These are phyloP conservation scores for Penicillium manginii DNA, from an alignment of 495 filamentous ascomycete genomes.

Conservation along the genomic window DNA sequence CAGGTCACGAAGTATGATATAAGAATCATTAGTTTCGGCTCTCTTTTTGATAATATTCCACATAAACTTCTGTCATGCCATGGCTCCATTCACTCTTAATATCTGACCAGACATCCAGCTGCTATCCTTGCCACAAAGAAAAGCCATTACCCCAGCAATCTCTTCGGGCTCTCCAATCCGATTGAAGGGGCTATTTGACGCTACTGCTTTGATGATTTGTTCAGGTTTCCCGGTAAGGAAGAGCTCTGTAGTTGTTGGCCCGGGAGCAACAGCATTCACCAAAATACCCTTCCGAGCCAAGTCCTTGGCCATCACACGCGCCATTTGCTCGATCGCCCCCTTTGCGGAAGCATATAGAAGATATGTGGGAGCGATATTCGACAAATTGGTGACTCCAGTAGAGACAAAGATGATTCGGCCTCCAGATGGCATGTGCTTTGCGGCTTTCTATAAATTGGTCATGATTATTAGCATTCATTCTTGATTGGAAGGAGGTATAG, in stretches of 20 bases:
- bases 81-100: slow-evolving; percentile 62
- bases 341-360: slow-evolving; percentile 66
- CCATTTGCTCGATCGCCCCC: slow-evolving; percentile 73
- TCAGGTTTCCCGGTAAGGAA: slow-evolving; percentile 67
- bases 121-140: slow-evolving; percentile 53
- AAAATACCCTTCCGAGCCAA: slow-evolving; percentile 61
- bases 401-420: slow-evolving; percentile 65
- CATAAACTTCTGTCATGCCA: neutral
- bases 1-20: no score
- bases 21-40: no score
- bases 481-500: no score
- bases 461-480: no score
- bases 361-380: slow-evolving; percentile 58
- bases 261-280: slow-evolving; percentile 69
- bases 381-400: slow-evolving; percentile 50
- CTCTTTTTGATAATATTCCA: neutral
- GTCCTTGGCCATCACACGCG: slow-evolving; percentile 65
- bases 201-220: slow-evolving; percentile 56
- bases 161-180: slow-evolving; percentile 64
- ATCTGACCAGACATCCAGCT: slow-evolving; percentile 71
- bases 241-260: slow-evolving; percentile 68
- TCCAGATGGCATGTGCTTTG: slow-evolving; percentile 59
- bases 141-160: slow-evolving; percentile 60
- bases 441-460: slow-evolving; percentile 52
- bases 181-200: slow-evolving; percentile 55